phyloP scores from a whole-genome alignment of 495 filamentous ascomycete species.

The Endocarpon pusillum region DNA sequence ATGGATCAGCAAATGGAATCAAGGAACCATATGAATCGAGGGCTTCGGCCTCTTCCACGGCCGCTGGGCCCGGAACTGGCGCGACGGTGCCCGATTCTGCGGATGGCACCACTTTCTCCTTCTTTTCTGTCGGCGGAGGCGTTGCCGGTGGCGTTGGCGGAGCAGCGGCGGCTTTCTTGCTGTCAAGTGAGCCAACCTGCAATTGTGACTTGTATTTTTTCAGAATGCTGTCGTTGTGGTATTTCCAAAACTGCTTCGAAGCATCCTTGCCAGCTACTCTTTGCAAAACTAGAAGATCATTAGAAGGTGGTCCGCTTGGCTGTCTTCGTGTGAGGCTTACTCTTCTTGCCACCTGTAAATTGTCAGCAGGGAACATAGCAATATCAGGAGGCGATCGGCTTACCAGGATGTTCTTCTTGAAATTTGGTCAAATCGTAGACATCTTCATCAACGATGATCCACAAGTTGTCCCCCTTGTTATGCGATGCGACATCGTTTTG shows the following conservation, averaged over 20 bases:
- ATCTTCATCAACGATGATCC: constrained; percentile 85
- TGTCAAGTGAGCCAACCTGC: constrained; percentile 78
- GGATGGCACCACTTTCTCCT: constrained; percentile 26
- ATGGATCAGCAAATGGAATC: constrained; percentile 81
- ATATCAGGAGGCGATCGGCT: constrained; percentile 5
- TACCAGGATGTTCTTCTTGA: constrained; percentile 83
- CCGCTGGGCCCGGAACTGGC: constrained; percentile 25
- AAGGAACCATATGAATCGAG: constrained; percentile 72
- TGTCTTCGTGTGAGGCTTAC: constrained; percentile 21
- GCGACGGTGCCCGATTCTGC: constrained; percentile 29
- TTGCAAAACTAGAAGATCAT: constrained; percentile 47
- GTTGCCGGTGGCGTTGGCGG: constrained; percentile 34
- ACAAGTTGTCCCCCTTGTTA: constrained; percentile 71
- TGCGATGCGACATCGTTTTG: constrained; percentile 76
- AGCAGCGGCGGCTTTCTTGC: constrained; percentile 48
- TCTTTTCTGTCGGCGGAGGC: constrained; percentile 32
- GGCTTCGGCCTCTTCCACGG: constrained; percentile 41
- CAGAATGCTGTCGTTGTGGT: constrained; percentile 85
- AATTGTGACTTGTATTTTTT: constrained; percentile 88
- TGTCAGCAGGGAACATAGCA: constrained; percentile 1
- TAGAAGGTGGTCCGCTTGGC: constrained; percentile 2
- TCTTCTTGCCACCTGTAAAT: constrained; percentile 78
- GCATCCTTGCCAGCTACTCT: constrained; percentile 92
- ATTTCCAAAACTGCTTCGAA: constrained; percentile 98
- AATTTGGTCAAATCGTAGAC: constrained; percentile 94